Evolutionary conservation across 148 eudicot species (phyloP).

Genomic region (Silene latifolia): DNA sequence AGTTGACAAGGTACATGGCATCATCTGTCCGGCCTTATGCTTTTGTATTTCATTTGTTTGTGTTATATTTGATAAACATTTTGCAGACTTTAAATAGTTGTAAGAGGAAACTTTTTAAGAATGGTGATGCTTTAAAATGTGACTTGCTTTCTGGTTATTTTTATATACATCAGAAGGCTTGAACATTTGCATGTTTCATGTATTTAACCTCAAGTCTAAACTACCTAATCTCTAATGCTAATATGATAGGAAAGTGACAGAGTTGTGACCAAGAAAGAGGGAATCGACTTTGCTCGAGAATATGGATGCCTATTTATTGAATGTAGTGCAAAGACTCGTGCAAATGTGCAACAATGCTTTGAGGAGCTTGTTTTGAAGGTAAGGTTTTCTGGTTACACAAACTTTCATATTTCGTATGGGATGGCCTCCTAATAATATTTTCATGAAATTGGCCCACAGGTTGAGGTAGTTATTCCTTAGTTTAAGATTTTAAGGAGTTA

Average conservation of each 20-base stretch:
- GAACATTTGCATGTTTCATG: background rate
- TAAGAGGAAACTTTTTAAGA: background rate
- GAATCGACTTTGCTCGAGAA: slow-evolving; percentile 74
- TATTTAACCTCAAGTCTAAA: background rate
- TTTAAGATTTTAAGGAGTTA: too few relatives aligned
- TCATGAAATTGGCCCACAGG: background rate
- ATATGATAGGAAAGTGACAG: slow-evolving; percentile 57
- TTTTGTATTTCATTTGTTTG: background rate
- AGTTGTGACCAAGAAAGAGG: slow-evolving; percentile 67
- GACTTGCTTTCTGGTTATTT: background rate
- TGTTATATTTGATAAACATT: too few relatives aligned
- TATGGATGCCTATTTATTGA: slow-evolving; percentile 71
- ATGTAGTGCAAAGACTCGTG: slow-evolving; percentile 75
- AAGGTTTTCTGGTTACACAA: background rate
- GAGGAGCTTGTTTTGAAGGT: slow-evolving; percentile 81
- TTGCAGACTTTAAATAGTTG: too few relatives aligned
- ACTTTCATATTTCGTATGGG: background rate
- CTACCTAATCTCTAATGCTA: background rate
- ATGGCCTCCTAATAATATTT: too few relatives aligned
- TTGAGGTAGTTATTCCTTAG: background rate
- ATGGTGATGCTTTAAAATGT: background rate
- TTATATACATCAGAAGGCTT: background rate
- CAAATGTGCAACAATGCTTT: slow-evolving; percentile 68
- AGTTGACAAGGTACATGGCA: slow-evolving; percentile 73
- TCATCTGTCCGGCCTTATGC: background rate